Evolutionary conservation across 164 flowering plant genomes (phyloP).

Genomic region (Dillenia turbinata): DNA sequence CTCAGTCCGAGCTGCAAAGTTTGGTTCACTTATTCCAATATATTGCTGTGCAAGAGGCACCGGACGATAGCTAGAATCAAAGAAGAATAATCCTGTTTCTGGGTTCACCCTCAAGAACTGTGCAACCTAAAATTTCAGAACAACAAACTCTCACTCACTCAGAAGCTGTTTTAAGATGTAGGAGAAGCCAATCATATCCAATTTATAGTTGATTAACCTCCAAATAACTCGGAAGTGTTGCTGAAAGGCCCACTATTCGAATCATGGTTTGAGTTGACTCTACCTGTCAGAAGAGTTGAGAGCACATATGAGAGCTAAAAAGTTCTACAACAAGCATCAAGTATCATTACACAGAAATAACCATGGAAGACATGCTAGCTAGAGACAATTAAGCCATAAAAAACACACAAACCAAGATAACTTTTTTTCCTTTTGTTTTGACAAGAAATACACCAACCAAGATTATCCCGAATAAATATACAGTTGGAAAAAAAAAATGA

Average conservation of each 20-base stretch:
- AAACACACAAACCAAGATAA: too few species aligned
- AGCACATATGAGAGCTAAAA: neutral
- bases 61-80: constrained; percentile 98
- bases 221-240: constrained; percentile 91
- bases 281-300: constrained; percentile 44
- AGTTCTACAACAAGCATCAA: neutral
- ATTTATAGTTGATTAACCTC: constrained; percentile 44
- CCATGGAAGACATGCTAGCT: too few species aligned
- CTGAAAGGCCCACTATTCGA: constrained; percentile 98
- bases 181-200: too few species aligned
- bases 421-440: too few species aligned
- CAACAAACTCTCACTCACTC: too few species aligned
- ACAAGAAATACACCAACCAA: too few species aligned
- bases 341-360: too few species aligned
- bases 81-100: constrained; percentile 86
- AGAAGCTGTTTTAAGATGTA: too few species aligned
- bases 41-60: constrained; percentile 98
- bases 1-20: constrained; percentile 72
- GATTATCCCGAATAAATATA: too few species aligned
- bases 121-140: constrained; percentile 58
- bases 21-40: constrained; percentile 91
- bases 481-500: too few species aligned
- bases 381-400: too few species aligned
- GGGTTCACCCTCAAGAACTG: constrained; percentile 94
- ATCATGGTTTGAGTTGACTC: constrained; percentile 97